phyloP scores from a whole-genome alignment of 1,139 yeast species.

The Zygosaccharomyces pseudobailii region DNA sequence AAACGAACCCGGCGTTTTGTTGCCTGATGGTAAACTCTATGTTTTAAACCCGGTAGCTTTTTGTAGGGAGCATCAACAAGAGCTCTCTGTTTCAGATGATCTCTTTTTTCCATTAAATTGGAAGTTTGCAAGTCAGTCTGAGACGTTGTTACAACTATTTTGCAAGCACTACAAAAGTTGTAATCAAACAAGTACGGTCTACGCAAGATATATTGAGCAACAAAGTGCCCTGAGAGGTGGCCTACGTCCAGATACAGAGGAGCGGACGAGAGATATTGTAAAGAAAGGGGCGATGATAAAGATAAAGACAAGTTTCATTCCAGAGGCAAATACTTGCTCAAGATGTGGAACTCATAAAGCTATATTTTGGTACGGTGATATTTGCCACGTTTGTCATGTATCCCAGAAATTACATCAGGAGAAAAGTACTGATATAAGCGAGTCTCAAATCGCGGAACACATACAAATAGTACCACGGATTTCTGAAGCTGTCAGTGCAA shows the following conservation, averaged over 20 bases:
- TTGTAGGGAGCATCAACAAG: conserved; percentile 17
- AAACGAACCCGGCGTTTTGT: background rate
- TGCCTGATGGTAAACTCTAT: background rate
- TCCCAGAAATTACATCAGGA: conserved; percentile 1
- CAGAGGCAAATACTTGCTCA: conserved; percentile 8
- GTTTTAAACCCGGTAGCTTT: background rate
- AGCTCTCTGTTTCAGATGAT: background rate
- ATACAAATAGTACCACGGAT: background rate
- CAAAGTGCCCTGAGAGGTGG: background rate
- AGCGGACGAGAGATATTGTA: no score
- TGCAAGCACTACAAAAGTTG: conserved; percentile 11
- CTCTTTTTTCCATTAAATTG: conserved; percentile 7
- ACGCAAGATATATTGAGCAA: conserved; percentile 14
- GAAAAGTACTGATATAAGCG: conserved; percentile 4
- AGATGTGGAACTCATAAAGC: conserved; percentile 13
- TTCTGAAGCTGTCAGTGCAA: background rate
- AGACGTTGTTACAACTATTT: conserved; percentile 15
- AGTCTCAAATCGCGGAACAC: background rate
- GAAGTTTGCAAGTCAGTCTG: background rate
- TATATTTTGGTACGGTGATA: conserved; percentile 19
- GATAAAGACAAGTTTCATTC: no score
- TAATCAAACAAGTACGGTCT: conserved; percentile 7
- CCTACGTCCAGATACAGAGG: background rate
- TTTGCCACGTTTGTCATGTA: conserved; percentile 24
- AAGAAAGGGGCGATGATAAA: no score